Conservation (phyloP, 2,329 filamentous ascomycete genomes). For the Byssochlamys sp. region DNA sequence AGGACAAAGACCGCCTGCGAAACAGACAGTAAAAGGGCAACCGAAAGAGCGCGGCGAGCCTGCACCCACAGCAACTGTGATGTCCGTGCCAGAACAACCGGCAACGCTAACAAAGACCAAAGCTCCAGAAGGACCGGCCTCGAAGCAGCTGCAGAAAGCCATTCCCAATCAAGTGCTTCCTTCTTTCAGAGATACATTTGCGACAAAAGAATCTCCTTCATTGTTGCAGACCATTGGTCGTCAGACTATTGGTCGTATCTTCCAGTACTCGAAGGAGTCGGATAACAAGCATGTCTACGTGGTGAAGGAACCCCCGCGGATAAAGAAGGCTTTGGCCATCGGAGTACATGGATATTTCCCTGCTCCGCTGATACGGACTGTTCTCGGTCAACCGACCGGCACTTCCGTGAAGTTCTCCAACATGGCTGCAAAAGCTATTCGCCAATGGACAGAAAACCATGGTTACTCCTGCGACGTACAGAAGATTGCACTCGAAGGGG, state of each 20-base stretch:
- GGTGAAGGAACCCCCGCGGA: conserved; percentile 56
- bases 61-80: conserved; percentile 14
- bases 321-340: conserved; percentile 82
- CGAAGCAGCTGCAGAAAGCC: conserved; percentile 26
- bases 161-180: conserved; percentile 42
- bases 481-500: conserved; percentile 87
- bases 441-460: conserved; percentile 63
- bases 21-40: conserved; percentile 21
- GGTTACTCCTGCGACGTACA: conserved; percentile 74
- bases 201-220: conserved; percentile 44
- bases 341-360: conserved; percentile 93
- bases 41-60: conserved; percentile 12
- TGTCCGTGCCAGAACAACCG: conserved; percentile 11
- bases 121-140: conserved; percentile 22
- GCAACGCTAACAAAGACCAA: conserved; percentile 10
- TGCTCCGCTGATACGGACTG: conserved; percentile 71
- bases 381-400: conserved; percentile 88
- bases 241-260: conserved; percentile 20
- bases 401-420: conserved; percentile 90
- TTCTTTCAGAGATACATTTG: conserved; percentile 38
- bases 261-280: conserved; percentile 46
- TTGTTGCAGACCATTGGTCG: conserved; percentile 48
- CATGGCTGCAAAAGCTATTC: conserved; percentile 72
- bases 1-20: conserved; percentile 19
- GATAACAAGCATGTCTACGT: conserved; percentile 63